Evolutionary conservation across 805 yeast species (phyloP), one percentile per base, ranked within the genome.

Genomic region (Cyberlindnera misumaiensis): DNA sequence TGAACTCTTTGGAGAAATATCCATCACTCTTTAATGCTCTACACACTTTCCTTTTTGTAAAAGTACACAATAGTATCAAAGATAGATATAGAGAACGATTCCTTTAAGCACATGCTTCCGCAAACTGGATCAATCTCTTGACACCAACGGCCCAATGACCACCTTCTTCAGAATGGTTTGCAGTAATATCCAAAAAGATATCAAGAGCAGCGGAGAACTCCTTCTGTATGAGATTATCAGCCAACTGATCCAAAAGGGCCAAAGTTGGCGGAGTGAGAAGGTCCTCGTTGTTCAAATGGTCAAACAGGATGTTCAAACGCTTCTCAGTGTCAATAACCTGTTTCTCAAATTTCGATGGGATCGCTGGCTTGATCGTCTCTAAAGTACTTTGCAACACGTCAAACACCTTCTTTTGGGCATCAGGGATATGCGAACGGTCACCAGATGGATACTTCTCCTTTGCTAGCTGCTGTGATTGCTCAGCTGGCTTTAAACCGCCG

Each of bases 61-160:
- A 28, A 8, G 16, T 28, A 28, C 9, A 28, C 13, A 28, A 28
- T 13, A 28, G 5, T n/a, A n/a, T n/a, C n/a, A n/a, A n/a, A n/a
- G n/a, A n/a, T n/a, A n/a, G n/a, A n/a, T n/a, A n/a, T n/a, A n/a
- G n/a, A n/a, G n/a, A n/a, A n/a, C n/a, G n/a, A n/a, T n/a, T n/a
- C 15, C 17, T 6, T 31, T 13, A 20, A 8, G 24, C 24, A 31
- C 26, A 18, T 32, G 54, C 57, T 38, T 73, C 77, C 12, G 69
- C 76, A 73, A 93, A 85, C 45, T 81, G 82, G 44, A 90, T 77
- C 45, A 93, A 71, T 50, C 97, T 77, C 61, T 83, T 87, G 34
- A 93, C 81, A 51, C 98, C 98, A 25, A 83, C 76, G 65, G 83
- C 75, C 98, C 98, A 93, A 52, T 82, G 78, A 11, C 95, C 96